These are phyloP conservation scores for Purshia tridentata DNA, from an alignment of 306 rosid genomes.

Conservation along the genomic window DNA sequence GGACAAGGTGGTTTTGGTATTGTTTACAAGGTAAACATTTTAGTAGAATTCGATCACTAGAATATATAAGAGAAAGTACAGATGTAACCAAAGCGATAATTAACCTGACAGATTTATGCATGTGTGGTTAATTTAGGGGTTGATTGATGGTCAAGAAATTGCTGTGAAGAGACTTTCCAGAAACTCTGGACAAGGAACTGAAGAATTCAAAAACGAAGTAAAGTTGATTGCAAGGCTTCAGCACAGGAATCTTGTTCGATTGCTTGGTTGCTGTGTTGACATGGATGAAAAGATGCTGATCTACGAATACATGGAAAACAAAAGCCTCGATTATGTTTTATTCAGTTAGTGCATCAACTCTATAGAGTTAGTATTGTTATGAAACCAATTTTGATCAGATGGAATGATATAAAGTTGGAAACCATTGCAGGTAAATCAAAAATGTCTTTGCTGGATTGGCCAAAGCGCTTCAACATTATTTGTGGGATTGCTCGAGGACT, in stretches of 20 bases:
- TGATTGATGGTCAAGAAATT: conserved; percentile 56
- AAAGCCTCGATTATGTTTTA: conserved; percentile 60
- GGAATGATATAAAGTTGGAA: neutral
- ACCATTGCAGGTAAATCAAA: conserved; percentile 39
- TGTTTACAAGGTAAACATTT: conserved; percentile 60
- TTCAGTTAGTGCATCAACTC: conserved; percentile 49
- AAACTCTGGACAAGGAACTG: conserved; percentile 61
- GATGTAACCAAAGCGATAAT: too few species aligned
- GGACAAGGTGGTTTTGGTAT: conserved; percentile 91
- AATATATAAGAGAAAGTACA: neutral
- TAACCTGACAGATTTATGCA: conserved; percentile 17
- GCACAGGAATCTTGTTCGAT: conserved; percentile 68
- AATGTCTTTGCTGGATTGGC: conserved; percentile 45
- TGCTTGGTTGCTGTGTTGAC: conserved; percentile 64
- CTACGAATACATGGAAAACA: conserved; percentile 73
- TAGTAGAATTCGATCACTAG: neutral
- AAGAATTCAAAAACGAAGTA: conserved; percentile 73
- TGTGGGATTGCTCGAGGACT: conserved; percentile 76
- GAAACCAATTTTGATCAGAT: neutral
- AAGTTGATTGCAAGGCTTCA: conserved; percentile 66
- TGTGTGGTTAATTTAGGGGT: conserved; percentile 47
- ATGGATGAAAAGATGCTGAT: conserved; percentile 59
- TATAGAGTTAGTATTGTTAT: neutral
- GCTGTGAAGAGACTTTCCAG: conserved; percentile 74
- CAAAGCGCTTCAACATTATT: conserved; percentile 53